Evolutionary conservation across 495 filamentous ascomycete species (phyloP).

Genomic region (Lophium mytilinum): DNA sequence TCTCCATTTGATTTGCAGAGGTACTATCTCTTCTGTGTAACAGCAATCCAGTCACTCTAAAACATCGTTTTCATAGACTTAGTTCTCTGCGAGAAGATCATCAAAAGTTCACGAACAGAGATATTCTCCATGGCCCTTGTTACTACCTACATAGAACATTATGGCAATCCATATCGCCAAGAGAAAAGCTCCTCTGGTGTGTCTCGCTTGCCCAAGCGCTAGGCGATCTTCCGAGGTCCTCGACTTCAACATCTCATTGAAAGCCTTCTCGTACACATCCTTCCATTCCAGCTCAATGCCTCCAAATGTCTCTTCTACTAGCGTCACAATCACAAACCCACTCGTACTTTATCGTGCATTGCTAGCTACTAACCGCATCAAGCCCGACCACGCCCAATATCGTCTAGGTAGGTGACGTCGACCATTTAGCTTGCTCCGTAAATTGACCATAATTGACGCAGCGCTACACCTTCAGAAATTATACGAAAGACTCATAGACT

Average conservation of each 20-base stretch:
- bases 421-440: conserved; percentile 4
- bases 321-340: conserved; percentile 62
- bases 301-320: conserved; percentile 21
- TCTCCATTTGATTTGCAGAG: no score
- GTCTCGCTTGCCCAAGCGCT: not conserved
- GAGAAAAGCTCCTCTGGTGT: not conserved
- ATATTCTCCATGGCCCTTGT: no score
- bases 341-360: conserved; percentile 59
- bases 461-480: conserved; percentile 62
- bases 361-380: conserved; percentile 48
- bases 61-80: not conserved
- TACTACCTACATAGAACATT: no score
- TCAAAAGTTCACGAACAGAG: not conserved
- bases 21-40: no score
- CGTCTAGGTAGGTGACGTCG: conserved; percentile 37
- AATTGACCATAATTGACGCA: conserved; percentile 1
- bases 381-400: conserved; percentile 58
- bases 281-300: conserved; percentile 21
- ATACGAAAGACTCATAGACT: conserved; percentile 58
- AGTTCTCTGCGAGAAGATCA: not conserved
- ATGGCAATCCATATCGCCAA: not conserved
- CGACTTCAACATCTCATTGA: not conserved
- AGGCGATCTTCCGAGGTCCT: not conserved
- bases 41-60: not conserved
- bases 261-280: not conserved